Evolutionary conservation across 1,284 basidiomycete genomes (phyloP).

Genomic region (Sanghuangporus sanghuang): DNA sequence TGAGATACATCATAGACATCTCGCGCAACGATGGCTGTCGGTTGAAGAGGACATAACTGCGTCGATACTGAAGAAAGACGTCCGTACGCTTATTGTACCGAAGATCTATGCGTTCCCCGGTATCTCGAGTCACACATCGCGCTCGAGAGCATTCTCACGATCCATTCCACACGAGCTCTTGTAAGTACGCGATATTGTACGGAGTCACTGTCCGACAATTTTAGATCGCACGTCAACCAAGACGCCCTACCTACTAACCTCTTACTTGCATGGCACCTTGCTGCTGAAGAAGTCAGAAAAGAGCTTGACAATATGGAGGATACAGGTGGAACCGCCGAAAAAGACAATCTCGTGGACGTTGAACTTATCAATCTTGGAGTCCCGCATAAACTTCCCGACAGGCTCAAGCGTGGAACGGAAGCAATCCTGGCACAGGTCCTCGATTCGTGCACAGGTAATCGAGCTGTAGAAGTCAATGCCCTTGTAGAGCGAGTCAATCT

Average conservation of each 20-base stretch:
- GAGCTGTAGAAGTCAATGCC: conserved; percentile 99
- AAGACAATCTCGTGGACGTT: conserved; percentile 96
- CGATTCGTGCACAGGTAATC: conserved; percentile 97
- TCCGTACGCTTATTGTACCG: conserved; percentile 97
- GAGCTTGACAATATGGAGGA: conserved; percentile 74
- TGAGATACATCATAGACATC: too few species aligned
- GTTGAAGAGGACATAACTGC: too few species aligned
- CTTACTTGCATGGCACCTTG: conserved; percentile 31
- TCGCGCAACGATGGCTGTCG: too few species aligned
- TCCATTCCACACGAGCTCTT: conserved; percentile 95
- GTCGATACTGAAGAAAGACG: conserved; percentile 85
- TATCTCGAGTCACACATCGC: conserved; percentile 95
- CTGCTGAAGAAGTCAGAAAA: too few species aligned
- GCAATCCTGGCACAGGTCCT: conserved; percentile 84
- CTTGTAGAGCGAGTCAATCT: conserved; percentile 97
- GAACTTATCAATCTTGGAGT: conserved; percentile 97
- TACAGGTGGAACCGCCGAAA: conserved; percentile 98
- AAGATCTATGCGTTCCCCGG: conserved; percentile 86
- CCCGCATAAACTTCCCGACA: conserved; percentile 96
- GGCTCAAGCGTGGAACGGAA: conserved; percentile 97
- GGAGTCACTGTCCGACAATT: conserved; percentile 71
- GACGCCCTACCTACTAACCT: conserved; percentile 43
- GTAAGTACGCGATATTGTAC: conserved; percentile 93
- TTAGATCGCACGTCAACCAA: background rate
- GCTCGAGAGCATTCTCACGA: conserved; percentile 96